These are phyloP conservation scores for Micractinium conductrix DNA, from an alignment of 139 green algal genomes.

Conservation along the genomic window DNA sequence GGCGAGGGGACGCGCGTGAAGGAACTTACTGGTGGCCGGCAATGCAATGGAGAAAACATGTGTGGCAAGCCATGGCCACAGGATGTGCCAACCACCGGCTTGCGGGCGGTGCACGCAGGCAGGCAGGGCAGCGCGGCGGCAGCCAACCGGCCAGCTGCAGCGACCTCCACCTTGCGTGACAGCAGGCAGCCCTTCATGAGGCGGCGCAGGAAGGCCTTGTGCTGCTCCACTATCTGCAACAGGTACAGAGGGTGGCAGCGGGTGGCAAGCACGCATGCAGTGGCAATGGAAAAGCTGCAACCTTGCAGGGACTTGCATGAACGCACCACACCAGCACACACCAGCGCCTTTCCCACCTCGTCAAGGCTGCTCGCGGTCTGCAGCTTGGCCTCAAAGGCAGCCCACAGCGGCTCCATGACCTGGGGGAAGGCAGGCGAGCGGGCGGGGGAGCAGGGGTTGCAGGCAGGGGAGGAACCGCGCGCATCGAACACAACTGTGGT, in stretches of 20 bases:
- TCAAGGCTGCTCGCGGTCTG: constrained; percentile 66
- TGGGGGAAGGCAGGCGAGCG: no score
- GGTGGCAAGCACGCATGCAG: neutral
- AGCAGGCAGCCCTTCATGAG: constrained; percentile 71
- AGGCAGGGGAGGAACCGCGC: no score
- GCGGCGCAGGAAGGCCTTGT: constrained; percentile 69
- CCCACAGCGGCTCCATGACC: constrained; percentile 85
- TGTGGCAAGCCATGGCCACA: no score
- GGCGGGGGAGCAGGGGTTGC: no score
- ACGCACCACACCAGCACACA: neutral
- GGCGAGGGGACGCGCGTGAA: neutral
- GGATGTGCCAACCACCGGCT: no score
- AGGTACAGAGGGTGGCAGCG: no score
- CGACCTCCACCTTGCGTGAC: constrained; percentile 42
- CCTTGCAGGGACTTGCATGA: neutral
- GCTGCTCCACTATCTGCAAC: constrained; percentile 66
- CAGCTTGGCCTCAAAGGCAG: constrained; percentile 55
- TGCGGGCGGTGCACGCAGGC: no score
- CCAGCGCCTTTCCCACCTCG: constrained; percentile 42
- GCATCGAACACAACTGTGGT: no score
- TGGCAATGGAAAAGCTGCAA: no score
- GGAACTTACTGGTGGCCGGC: no score
- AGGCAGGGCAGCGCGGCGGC: neutral
- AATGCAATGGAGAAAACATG: no score
- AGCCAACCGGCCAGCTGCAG: neutral